These are phyloP conservation scores for Trebouxia sp. DNA, from an alignment of 139 green algal species.

Conservation along the genomic window DNA sequence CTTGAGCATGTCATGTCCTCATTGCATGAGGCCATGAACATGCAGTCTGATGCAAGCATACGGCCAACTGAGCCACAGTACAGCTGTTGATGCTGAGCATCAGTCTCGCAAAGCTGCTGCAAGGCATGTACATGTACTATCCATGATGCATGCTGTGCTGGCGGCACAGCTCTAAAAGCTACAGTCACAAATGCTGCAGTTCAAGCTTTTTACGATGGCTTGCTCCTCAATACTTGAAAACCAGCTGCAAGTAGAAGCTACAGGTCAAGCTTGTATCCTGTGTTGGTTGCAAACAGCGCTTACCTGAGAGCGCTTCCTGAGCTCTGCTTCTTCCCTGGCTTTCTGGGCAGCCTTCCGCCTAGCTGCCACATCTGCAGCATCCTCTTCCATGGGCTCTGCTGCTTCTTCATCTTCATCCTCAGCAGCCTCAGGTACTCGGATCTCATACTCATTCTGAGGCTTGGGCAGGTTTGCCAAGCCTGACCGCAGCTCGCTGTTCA, in stretches of 20 bases:
- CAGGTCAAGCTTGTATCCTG: neutral
- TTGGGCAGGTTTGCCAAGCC: constrained; percentile 77
- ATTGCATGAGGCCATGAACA: no score
- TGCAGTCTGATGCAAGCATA: no score
- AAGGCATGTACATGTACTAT: no score
- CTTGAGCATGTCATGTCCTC: no score
- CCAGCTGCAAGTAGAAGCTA: neutral
- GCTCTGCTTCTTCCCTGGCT: constrained; percentile 51
- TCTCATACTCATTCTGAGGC: constrained; percentile 90
- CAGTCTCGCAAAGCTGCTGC: no score
- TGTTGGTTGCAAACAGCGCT: no score
- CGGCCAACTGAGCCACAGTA: no score
- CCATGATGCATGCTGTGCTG: no score
- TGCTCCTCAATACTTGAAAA: neutral
- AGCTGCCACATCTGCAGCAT: constrained; percentile 74
- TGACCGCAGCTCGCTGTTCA: constrained; percentile 61
- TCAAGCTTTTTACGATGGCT: neutral
- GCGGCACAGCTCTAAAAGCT: no score
- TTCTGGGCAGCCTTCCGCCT: constrained; percentile 56
- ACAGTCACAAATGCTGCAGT: no score
- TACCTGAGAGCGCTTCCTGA: constrained; percentile 43
- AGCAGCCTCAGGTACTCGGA: constrained; percentile 56
- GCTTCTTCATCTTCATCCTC: constrained; percentile 40
- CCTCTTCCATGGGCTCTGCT: constrained; percentile 70
- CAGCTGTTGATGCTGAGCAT: no score